These are phyloP conservation scores for Herpetospermum pedunculosum DNA, from an alignment of 306 rosid genomes.

Conservation along the genomic window DNA sequence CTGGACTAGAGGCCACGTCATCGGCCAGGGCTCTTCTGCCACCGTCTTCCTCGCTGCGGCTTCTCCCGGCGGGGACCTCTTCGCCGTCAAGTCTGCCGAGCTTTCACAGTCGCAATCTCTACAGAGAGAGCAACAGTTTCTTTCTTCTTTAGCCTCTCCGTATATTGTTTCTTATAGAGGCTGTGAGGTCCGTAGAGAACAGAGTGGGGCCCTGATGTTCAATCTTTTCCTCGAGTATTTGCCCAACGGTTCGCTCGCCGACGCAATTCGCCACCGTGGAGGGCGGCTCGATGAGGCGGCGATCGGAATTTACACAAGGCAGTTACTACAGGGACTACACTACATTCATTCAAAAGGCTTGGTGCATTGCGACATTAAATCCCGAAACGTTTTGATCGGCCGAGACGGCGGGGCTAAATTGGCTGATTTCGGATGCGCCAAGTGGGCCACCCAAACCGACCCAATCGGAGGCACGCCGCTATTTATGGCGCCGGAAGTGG, in stretches of 20 bases:
- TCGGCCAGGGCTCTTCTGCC: conserved; percentile 85
- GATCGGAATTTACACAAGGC: conserved; percentile 29
- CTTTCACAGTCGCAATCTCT: conserved; percentile 32
- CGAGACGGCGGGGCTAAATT: conserved; percentile 52
- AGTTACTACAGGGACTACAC: conserved; percentile 41
- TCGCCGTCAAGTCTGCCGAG: conserved; percentile 70
- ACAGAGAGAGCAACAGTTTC: conserved; percentile 42
- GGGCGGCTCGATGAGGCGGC: conserved; percentile 24
- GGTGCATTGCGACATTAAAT: conserved; percentile 87
- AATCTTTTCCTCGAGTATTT: conserved; percentile 71
- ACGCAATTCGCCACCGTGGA: conserved; percentile 19
- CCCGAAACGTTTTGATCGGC: conserved; percentile 53
- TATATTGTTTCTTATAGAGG: conserved; percentile 48
- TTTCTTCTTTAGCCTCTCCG: conserved; percentile 47
- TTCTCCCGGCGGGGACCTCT: conserved; percentile 7
- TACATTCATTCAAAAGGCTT: conserved; percentile 53
- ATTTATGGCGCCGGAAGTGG: conserved; percentile 92
- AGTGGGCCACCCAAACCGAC: conserved; percentile 12
- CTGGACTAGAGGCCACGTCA: conserved; percentile 66
- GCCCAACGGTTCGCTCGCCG: conserved; percentile 41
- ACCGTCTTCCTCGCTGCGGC: conserved; percentile 51
- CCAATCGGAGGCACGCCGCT: conserved; percentile 46
- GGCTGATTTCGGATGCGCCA: conserved; percentile 83
- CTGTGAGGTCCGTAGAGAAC: conserved; percentile 46
- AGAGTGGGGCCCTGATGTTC: conserved; percentile 35